A percentile compares a stretch with the other conserved stretches of the same genome.
phyloP scores from a whole-genome alignment of 2,329 filamentous ascomycete species.

The Colletotrichum camelliae region DNA sequence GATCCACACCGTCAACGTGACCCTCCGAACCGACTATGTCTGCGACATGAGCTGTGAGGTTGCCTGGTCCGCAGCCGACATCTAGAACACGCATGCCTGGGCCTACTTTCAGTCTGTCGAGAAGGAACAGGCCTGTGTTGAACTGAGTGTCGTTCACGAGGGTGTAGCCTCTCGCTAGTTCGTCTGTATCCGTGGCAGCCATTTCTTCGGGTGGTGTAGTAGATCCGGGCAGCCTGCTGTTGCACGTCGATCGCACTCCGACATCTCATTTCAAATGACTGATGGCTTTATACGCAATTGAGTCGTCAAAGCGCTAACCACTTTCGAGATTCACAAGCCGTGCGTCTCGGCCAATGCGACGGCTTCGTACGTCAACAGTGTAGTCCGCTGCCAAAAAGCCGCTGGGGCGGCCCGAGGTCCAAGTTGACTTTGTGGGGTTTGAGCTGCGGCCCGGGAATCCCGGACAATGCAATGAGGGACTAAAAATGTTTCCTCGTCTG shows the following conservation, averaged over 20 bases:
- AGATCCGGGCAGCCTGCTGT: neutral
- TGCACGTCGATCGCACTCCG: neutral
- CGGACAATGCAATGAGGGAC: neutral
- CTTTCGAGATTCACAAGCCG: neutral
- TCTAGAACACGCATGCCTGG: slow-evolving; percentile 7
- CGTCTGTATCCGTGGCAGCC: neutral
- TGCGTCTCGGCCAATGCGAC: neutral
- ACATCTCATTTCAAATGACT: neutral
- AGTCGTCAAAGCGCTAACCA: neutral
- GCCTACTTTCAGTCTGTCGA: neutral
- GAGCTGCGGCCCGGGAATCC: neutral
- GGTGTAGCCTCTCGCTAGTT: slow-evolving; percentile 1
- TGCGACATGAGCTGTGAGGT: slow-evolving; percentile 6
- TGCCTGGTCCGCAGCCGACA: slow-evolving; percentile 6
- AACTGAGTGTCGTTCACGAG: neutral
- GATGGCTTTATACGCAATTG: neutral
- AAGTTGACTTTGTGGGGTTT: neutral
- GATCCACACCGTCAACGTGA: neutral
- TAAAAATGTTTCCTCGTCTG: neutral
- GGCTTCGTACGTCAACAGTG: neutral
- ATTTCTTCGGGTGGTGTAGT: neutral
- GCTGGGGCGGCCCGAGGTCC: neutral
- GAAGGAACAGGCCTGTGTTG: neutral
- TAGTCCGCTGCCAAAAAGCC: neutral
- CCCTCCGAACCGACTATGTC: neutral